Evolutionary conservation across 1,139 yeast genomes (phyloP).

Genomic region (Taphrina wiesneri): DNA sequence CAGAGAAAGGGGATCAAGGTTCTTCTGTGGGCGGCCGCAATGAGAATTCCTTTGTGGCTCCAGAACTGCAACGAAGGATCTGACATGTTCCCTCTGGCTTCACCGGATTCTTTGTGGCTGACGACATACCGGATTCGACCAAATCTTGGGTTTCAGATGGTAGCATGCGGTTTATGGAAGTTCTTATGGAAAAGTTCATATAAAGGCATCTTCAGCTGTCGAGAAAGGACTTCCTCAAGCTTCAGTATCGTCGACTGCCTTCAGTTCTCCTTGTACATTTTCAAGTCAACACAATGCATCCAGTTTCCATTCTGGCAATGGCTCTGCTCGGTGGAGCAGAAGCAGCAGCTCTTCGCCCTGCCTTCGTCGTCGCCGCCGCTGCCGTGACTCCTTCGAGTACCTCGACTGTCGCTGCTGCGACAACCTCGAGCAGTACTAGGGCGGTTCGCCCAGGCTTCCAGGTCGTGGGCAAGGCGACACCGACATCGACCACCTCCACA

Average conservation of each 20-base stretch:
- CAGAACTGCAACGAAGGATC: neutral
- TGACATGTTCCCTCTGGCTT: slow-evolving; percentile 1
- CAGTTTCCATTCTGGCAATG: neutral
- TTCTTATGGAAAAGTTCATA: neutral
- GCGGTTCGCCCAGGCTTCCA: neutral
- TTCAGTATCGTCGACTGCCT: neutral
- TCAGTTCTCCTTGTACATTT: neutral
- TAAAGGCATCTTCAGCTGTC: neutral
- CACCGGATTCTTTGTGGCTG: slow-evolving; percentile 8
- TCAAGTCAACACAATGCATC: neutral
- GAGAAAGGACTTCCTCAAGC: neutral
- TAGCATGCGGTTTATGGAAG: neutral
- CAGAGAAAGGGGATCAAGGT: neutral
- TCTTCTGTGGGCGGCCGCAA: neutral
- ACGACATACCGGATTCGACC: slow-evolving; percentile 4
- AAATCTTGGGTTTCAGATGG: neutral
- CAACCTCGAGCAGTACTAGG: neutral
- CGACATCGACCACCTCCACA: neutral
- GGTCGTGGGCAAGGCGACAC: neutral
- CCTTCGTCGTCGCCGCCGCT: neutral
- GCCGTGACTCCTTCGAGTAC: neutral
- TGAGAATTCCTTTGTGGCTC: neutral
- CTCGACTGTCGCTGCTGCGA: neutral
- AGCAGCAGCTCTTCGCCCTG: neutral
- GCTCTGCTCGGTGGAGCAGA: neutral